phyloP scores from a whole-genome alignment of 1,139 yeast genomes.

The Pichia sp. region DNA sequence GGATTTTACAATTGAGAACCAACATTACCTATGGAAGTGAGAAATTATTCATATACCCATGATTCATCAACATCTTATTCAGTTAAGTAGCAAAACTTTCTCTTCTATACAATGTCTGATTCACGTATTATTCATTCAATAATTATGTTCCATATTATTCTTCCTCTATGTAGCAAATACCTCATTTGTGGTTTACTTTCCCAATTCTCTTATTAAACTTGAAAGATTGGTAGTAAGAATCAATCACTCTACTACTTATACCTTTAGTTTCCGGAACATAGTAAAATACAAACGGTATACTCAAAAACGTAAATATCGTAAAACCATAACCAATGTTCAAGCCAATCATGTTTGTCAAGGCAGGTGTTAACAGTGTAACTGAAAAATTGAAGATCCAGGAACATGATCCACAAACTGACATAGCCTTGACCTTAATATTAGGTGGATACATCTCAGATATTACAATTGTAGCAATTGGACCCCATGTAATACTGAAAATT shows the following conservation, averaged over 20 bases:
- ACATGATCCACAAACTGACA: constrained; percentile 27
- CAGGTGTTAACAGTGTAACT: constrained; percentile 48
- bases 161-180: too few species aligned
- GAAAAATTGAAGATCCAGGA: constrained; percentile 52
- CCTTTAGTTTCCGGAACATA: constrained; percentile 41
- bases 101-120: too few species aligned
- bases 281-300: constrained; percentile 35
- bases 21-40: too few species aligned
- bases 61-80: too few species aligned
- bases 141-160: too few species aligned
- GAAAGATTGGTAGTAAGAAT: constrained; percentile 21
- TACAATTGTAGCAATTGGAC: constrained; percentile 27
- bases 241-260: constrained; percentile 33
- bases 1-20: background rate
- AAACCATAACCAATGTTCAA: constrained; percentile 46
- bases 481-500: constrained; percentile 28
- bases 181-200: too few species aligned
- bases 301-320: constrained; percentile 35
- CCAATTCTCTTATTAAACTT: background rate
- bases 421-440: constrained; percentile 30
- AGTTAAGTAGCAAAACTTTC: too few species aligned
- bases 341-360: constrained; percentile 34
- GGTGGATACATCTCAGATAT: constrained; percentile 30
- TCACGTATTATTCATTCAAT: too few species aligned
- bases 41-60: too few species aligned